These are phyloP conservation scores for Mycosphaerella sp. DNA, from an alignment of 2,329 filamentous ascomycete species.

Conservation along the genomic window DNA sequence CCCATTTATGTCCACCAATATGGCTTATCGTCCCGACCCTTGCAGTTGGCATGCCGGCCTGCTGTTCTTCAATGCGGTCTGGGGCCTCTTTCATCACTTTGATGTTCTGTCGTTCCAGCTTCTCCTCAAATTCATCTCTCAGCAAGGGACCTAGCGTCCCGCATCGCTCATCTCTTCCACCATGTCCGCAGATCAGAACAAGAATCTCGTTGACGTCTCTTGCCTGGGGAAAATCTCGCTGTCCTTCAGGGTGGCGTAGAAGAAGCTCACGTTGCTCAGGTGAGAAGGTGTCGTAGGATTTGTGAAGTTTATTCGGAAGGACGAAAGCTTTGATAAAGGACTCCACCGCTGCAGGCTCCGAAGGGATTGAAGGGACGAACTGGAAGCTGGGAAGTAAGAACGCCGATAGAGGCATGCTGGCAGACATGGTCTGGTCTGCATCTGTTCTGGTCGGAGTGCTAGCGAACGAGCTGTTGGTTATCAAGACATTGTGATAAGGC, in stretches of 20 bases:
- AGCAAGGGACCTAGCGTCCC: slow-evolving; percentile 73
- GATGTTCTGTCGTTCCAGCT: slow-evolving; percentile 47
- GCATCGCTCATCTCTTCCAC: slow-evolving; percentile 72
- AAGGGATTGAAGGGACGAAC: slow-evolving; percentile 66
- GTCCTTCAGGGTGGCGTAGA: slow-evolving; percentile 44
- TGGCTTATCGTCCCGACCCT: slow-evolving; percentile 68
- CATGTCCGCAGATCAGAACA: slow-evolving; percentile 86
- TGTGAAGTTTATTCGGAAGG: slow-evolving; percentile 56
- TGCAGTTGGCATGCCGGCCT: slow-evolving; percentile 37
- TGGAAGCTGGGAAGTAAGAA: slow-evolving; percentile 80
- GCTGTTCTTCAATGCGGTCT: slow-evolving; percentile 1
- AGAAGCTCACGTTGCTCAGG: slow-evolving; percentile 43
- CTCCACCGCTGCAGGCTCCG: slow-evolving; percentile 49
- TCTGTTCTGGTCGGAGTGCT: slow-evolving; percentile 37
- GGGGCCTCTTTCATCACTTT: slow-evolving; percentile 41
- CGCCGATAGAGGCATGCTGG: slow-evolving; percentile 49
- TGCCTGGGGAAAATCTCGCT: slow-evolving; percentile 48
- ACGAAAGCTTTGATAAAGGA: slow-evolving; percentile 59
- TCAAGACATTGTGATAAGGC: slow-evolving; percentile 76
- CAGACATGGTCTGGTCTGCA: slow-evolving; percentile 21
- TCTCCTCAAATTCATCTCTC: slow-evolving; percentile 59
- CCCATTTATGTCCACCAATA: slow-evolving; percentile 78
- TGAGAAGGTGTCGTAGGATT: slow-evolving; percentile 54
- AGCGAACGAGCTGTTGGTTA: slow-evolving; percentile 69
- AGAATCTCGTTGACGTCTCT: slow-evolving; percentile 59